Conservation (phyloP, 2,329 filamentous ascomycete genomes). For the Alternaria sp. region DNA sequence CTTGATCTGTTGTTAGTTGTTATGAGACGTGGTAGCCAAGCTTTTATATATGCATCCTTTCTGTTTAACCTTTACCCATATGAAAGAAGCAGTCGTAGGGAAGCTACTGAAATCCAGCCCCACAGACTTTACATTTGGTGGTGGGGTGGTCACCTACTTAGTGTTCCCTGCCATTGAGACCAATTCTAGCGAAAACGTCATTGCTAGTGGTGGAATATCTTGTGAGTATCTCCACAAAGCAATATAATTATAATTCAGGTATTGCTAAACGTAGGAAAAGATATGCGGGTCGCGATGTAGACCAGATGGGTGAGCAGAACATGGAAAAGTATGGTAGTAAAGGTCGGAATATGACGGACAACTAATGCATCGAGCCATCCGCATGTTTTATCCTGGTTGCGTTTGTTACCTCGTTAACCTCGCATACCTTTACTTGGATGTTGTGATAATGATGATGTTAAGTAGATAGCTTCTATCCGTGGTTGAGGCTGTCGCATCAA, state of each 20-base stretch:
- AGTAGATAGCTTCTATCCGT: no score
- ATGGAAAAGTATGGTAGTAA: neutral
- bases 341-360: neutral
- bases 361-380: neutral
- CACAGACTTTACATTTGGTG: neutral
- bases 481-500: neutral
- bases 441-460: neutral
- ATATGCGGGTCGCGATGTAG: neutral
- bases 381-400: accelerated
- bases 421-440: neutral
- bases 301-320: neutral
- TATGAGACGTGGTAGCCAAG: neutral
- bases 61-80: constrained; percentile 10
- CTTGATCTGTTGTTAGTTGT: neutral
- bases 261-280: neutral
- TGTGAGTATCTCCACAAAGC: neutral
- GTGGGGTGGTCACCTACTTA: neutral
- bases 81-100: neutral
- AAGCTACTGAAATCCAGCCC: neutral
- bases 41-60: neutral
- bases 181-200: neutral
- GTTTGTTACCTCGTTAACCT: neutral
- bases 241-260: neutral
- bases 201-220: neutral
- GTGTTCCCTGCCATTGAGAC: neutral